Evolutionary conservation across 2,329 filamentous ascomycete genomes (phyloP).

Genomic region (Metarhizium sp.): DNA sequence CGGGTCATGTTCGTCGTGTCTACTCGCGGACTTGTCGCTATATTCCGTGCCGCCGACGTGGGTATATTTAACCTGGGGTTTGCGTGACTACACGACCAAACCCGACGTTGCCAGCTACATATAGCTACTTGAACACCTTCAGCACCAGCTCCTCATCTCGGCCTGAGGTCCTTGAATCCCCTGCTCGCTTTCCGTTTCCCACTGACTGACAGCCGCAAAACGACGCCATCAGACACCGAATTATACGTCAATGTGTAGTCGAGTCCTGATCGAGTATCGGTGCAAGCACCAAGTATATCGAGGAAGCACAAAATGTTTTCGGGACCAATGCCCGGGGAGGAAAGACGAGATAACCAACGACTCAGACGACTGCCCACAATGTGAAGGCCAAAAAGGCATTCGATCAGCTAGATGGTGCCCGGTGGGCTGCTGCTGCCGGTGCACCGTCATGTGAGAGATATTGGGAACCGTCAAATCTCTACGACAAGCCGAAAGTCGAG

Average conservation of each 20-base stretch:
- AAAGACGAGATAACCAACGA: slow-evolving; percentile 21
- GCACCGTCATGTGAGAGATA: slow-evolving; percentile 15
- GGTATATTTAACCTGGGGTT: background rate
- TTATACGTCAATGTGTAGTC: slow-evolving; percentile 21
- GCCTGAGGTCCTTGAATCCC: background rate
- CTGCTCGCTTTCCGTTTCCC: too few species aligned
- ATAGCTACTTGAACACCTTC: too few species aligned
- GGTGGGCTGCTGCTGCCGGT: slow-evolving; percentile 24
- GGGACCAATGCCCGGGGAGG: slow-evolving; percentile 19
- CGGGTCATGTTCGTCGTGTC: background rate
- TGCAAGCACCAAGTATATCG: slow-evolving; percentile 26
- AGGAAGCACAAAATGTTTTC: slow-evolving; percentile 26
- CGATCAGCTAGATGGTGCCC: slow-evolving; percentile 28
- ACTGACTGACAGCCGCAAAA: too few species aligned
- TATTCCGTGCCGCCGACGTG: background rate
- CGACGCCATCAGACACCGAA: background rate
- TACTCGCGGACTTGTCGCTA: background rate
- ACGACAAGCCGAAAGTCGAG: background rate
- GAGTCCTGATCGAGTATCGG: slow-evolving; percentile 22
- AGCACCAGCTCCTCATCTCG: too few species aligned
- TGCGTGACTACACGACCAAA: too few species aligned
- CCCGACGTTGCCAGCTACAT: too few species aligned
- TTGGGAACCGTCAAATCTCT: background rate
- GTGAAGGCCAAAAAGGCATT: slow-evolving; percentile 19
- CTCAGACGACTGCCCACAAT: slow-evolving; percentile 24